Percentiles rank a stretch among this genome's conserved stretches.
Evolutionary conservation across 225 moss, liverwort and hornwort genomes (phyloP).

Genomic region (Thuidium tamariscinum): DNA sequence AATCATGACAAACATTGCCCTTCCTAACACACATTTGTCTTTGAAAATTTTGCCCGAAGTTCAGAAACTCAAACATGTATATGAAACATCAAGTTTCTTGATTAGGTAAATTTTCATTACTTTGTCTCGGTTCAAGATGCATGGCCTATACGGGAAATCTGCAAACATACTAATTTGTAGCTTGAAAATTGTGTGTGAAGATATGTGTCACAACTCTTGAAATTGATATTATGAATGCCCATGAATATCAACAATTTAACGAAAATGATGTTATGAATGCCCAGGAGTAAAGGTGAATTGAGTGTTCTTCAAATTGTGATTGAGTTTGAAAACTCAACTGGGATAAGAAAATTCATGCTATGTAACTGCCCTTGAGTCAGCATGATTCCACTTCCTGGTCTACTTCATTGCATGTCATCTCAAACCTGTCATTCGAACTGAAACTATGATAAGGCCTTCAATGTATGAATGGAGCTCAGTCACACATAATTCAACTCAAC

Average conservation of each 20-base stretch:
- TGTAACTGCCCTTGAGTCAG: background rate
- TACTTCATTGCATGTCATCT: background rate
- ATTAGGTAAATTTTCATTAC: background rate
- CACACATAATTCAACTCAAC: background rate
- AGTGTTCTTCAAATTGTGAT: background rate
- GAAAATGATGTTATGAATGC: background rate
- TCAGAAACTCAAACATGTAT: background rate
- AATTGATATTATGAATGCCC: too few relatives aligned
- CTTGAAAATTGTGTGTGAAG: background rate
- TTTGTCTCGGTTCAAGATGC: background rate
- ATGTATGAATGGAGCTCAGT: background rate
- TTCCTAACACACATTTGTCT: rapidly evolving
- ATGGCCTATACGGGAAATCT: background rate
- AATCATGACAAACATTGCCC: background rate
- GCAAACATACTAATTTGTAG: background rate
- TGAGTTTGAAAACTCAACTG: background rate
- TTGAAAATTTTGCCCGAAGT: background rate
- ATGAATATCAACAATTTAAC: too few relatives aligned
- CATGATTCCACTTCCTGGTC: background rate
- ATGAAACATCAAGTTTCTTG: background rate
- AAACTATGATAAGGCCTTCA: background rate
- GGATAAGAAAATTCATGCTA: background rate
- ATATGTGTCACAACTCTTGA: background rate
- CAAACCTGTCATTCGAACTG: too few relatives aligned
- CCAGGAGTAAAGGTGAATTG: background rate